These are phyloP conservation scores for Aphanomyces stellatus DNA, from an alignment of 352 stramenopile genomes.

Conservation along the genomic window DNA sequence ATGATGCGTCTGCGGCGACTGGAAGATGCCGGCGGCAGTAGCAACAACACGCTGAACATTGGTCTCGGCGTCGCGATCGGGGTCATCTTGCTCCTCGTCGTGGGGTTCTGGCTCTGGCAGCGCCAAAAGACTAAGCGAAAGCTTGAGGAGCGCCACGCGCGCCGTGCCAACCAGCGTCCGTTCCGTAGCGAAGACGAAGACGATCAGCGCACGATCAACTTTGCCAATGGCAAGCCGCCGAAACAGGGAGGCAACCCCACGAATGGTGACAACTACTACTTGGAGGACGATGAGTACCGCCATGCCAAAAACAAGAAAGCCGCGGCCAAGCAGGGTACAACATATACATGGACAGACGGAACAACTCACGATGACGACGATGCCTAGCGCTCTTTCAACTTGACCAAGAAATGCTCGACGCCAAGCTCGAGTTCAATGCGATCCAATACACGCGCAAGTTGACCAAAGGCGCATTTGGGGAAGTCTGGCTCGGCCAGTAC, in stretches of 20 bases:
- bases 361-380: not conserved
- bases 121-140: not conserved
- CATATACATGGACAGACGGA: not conserved
- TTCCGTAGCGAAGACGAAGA: not conserved
- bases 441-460: conserved; percentile 72
- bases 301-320: conserved; percentile 4
- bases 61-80: conserved; percentile 2
- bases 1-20: not conserved
- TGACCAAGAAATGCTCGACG: conserved; percentile 11
- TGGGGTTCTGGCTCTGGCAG: conserved; percentile 2
- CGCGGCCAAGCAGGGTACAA: not conserved
- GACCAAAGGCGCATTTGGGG: conserved; percentile 54
- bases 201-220: conserved; percentile 9
- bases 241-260: not conserved
- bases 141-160: not conserved
- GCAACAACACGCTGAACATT: not conserved
- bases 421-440: conserved; percentile 35
- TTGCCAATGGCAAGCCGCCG: not conserved
- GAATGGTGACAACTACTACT: not conserved
- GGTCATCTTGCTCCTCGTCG: conserved; percentile 2
- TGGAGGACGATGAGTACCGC: conserved; percentile 6
- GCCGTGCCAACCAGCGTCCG: not conserved
- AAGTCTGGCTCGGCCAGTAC: conserved; percentile 67
- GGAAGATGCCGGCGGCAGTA: not conserved
- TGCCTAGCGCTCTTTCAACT: conserved; percentile 1